Percentiles rank a stretch among this genome's conserved stretches.
phyloP scores from a whole-genome alignment of 2,329 filamentous ascomycete species.

The Drechslerella dactyloides region DNA sequence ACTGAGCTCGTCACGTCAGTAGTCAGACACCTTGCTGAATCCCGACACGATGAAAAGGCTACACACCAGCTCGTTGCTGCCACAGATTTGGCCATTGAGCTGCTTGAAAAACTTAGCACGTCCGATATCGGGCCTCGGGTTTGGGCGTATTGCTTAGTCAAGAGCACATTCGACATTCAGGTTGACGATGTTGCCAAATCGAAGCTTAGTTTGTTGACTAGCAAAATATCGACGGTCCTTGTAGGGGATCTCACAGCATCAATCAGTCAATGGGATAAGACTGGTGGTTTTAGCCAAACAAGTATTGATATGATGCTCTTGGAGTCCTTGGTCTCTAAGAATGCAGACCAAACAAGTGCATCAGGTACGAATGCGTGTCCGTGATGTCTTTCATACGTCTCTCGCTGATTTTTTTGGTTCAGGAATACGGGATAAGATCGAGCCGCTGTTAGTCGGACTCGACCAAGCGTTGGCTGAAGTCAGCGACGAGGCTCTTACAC shows the following conservation, averaged over 20 bases:
- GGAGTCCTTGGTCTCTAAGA: constrained; percentile 4
- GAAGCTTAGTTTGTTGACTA: constrained; percentile 7
- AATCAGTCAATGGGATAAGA: neutral
- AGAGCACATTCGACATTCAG: constrained; percentile 1
- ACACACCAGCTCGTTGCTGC: constrained; percentile 10
- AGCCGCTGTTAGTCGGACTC: constrained; percentile 1
- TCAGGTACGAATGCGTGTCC: neutral
- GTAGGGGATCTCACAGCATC: neutral
- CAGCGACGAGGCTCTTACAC: neutral
- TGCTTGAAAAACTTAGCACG: neutral
- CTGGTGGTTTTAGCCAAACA: neutral
- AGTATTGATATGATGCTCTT: constrained; percentile 21
- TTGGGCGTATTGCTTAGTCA: constrained; percentile 34
- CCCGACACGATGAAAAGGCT: constrained; percentile 33
- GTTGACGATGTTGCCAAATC: neutral
- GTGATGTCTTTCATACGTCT: neutral
- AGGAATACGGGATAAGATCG: neutral
- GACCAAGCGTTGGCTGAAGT: neutral
- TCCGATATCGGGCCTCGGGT: constrained; percentile 21
- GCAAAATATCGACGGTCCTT: constrained; percentile 14
- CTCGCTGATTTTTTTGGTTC: neutral
- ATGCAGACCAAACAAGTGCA: neutral
- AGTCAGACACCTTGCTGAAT: constrained; percentile 31
- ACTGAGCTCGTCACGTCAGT: constrained; percentile 18
- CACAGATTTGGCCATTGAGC: constrained; percentile 14